Base-by-base conservation (phyloP, 164 flowering plant genomes). In the Magnolia officinalis region DNA sequence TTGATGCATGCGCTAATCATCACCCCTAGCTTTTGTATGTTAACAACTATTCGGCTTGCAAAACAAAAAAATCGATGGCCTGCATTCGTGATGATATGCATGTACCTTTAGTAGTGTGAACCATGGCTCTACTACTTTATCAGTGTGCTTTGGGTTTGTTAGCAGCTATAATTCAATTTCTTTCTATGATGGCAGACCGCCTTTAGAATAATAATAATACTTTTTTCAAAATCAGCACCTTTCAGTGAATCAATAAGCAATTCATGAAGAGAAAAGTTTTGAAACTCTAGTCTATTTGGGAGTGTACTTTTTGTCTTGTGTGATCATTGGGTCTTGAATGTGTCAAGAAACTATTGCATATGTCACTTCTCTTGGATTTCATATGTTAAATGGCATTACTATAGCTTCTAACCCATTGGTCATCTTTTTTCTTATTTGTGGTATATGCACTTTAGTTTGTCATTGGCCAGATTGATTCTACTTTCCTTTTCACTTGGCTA, bases 131-230 rank as follows among this genome's bases (percentile, higher is more conserved):
- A 65, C 68, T 64, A 74, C 79, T 83, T 82, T 77, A 76, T 73
- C 50, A 37, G 72, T 70, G 74, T 74, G 67, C 51, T 68, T 76
- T 75, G 31, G 37, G 75, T 80, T 70, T 72, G 49, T 64, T 61
- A 21, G 75, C 71, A 49, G 73, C 29, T 63, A 72, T 59, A 8
- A 72, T 59, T 64, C 52, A 73, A 71, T 72, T 50, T 37, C 74
- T 80, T 81, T 76, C 51, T 64, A 20, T 80, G 69, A 75, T 86
- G 85, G 85, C 84, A 86, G 84, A 86, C 85, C 82, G 78, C 51
- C 77, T 78, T 75, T 70, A 16, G 37, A 71, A 74, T 26, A 70
- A 75, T 50, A 50, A 71, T 8, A 50, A 72, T 21, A 55, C 4
- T 55, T 55, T 52, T 55, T 49, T 55, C 26, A n/a, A 58, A 61